phyloP scores from a whole-genome alignment of 106 monocot species.

The Posidonia australis region DNA sequence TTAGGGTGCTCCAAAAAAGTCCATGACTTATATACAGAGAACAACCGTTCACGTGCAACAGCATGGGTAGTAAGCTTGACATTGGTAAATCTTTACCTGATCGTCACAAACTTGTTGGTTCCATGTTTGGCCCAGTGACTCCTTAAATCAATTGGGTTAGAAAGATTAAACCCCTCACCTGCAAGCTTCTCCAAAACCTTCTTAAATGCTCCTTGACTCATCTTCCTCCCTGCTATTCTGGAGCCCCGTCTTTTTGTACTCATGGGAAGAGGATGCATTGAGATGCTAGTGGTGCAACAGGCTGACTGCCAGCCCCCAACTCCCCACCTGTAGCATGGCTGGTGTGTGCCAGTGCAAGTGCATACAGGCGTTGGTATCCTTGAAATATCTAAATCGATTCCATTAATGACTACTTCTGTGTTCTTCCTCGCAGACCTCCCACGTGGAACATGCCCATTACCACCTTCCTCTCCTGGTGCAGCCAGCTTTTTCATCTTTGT shows the following conservation, averaged over 20 bases:
- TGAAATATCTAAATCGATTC: conserved; percentile 17
- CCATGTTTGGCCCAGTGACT: conserved; percentile 20
- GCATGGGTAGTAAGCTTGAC: neutral
- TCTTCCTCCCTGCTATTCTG: conserved; percentile 18
- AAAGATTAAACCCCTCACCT: conserved; percentile 14
- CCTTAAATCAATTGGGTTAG: conserved; percentile 18
- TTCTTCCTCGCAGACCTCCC: conserved; percentile 4
- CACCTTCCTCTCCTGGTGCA: neutral
- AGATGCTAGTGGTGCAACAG: conserved; percentile 18
- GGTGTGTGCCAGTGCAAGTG: conserved; percentile 15
- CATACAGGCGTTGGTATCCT: conserved; percentile 17
- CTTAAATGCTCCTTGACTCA: conserved; percentile 21
- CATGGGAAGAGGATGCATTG: conserved; percentile 18
- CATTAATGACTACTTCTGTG: conserved; percentile 12
- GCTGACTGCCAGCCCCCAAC: conserved; percentile 23
- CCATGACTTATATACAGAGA: conserved; percentile 2
- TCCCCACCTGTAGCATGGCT: conserved; percentile 20
- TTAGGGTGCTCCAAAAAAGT: neutral
- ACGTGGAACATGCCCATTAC: neutral
- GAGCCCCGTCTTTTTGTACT: conserved; percentile 17
- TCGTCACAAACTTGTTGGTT: too few species aligned
- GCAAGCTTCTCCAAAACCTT: conserved; percentile 18
- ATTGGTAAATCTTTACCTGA: conserved; percentile 7
- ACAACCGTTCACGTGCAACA: neutral
- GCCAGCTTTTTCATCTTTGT: conserved; percentile 49